Evolutionary conservation across 805 yeast genomes (phyloP).

Genomic region (Pichia insulana): DNA sequence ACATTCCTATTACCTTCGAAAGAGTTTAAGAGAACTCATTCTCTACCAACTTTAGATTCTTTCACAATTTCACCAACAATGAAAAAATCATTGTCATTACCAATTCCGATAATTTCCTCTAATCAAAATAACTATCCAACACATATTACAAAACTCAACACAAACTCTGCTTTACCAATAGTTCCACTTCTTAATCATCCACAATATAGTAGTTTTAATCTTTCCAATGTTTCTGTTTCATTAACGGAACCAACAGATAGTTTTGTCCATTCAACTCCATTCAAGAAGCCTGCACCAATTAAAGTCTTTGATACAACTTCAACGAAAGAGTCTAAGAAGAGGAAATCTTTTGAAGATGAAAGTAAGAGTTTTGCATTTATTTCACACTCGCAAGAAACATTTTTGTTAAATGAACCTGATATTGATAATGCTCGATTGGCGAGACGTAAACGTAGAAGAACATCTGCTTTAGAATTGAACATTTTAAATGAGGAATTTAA

Average conservation of each 20-base stretch:
- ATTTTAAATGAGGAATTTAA: conserved; percentile 76
- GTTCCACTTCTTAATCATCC: neutral
- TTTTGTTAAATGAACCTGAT: conserved; percentile 69
- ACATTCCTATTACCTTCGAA: neutral
- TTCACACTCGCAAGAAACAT: conserved; percentile 86
- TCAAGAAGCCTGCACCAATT: neutral
- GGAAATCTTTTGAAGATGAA: conserved; percentile 17
- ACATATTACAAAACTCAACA: too few species aligned
- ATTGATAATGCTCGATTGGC: conserved; percentile 91
- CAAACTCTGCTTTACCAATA: neutral
- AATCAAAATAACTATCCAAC: conserved; percentile 12
- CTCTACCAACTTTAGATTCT: conserved; percentile 19
- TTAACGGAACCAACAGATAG: neutral
- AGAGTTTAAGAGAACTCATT: neutral
- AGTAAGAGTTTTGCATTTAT: conserved; percentile 69
- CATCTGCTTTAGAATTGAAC: conserved; percentile 78
- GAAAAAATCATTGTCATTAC: conserved; percentile 17
- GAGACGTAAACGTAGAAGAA: conserved; percentile 90
- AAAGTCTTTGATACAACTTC: neutral
- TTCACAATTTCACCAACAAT: conserved; percentile 18
- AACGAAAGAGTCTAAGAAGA: conserved; percentile 1
- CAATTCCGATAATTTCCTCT: conserved; percentile 15
- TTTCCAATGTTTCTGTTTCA: conserved; percentile 1
- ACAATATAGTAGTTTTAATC: conserved; percentile 11
- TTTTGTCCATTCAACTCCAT: conserved; percentile 6